Evolutionary conservation across 306 rosid species (phyloP), one percentile per base, ranked within the genome.

Genomic region (Cucumis hystrix): DNA sequence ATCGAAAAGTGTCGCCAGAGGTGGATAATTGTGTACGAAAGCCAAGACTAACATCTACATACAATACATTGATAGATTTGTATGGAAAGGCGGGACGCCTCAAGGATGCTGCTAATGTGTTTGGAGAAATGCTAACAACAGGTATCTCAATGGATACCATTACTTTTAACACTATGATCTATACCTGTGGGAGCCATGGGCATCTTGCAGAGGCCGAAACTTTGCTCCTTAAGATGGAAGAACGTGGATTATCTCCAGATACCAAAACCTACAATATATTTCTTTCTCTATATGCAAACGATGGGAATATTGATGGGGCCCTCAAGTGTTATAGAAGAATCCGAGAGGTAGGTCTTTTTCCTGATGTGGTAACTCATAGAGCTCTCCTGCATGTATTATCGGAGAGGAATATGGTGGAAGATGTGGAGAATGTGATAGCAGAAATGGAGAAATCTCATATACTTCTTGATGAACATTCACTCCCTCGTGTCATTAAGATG

Each of bases 111-210:
- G 97, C 91, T 75, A 88, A 87, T 39, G 87, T 87, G 77, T 95
- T 95, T 82, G 82, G 87, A 18, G 93, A 89, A 81, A 95, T 95
- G 99, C 64, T 90, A 83, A 88, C 86, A 69, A 86, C 91, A 49
- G 99, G 97, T 37, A 91, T 92, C 79, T 83, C 90, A 43, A 68
- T 89, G 92, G 97, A 90, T 85, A 80, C 83, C 3, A 86, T 84
- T 51, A 95, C 99, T 81, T 95, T 90, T 83, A 95, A 95, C 62
- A 90, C 96, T 35, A 90, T 95, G 90, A 95, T 95, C 49, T 88
- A 61, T 80, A 82, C 91, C 82, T 92, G 91, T 83, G 99, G 97
- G 77, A 95, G 88, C 58, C 88, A 82, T 78, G 97, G 99, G 17
- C 81, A 92, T 85, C 74, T 95, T 81, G 74, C 47, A 15, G 97